Evolutionary conservation across 129 eudicot species (phyloP).

Genomic region (Deinandra increscens): DNA sequence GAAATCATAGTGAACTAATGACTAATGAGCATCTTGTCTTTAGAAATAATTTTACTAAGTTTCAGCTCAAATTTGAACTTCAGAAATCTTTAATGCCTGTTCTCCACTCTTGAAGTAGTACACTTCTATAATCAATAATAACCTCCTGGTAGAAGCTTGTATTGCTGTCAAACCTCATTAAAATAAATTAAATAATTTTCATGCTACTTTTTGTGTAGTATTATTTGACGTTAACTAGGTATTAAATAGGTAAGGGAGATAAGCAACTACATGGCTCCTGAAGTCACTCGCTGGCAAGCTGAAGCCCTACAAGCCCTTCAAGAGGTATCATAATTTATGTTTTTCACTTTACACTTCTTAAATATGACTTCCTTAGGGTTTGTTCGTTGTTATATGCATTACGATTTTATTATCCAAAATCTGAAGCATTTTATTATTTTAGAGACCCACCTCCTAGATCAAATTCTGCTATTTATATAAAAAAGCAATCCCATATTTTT

Average conservation of each 20-base stretch:
- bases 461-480: neutral
- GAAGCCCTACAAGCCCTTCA: constrained; percentile 69
- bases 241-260: constrained; percentile 58
- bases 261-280: constrained; percentile 35
- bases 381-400: neutral
- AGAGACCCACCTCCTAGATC: neutral
- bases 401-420: neutral
- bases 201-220: neutral
- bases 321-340: constrained; percentile 52
- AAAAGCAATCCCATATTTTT: constrained; percentile 10
- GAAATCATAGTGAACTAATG: neutral
- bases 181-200: neutral
- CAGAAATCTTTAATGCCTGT: neutral
- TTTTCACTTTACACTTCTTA: neutral
- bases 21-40: neutral
- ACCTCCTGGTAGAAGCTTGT: neutral
- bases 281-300: constrained; percentile 61
- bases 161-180: neutral
- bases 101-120: neutral
- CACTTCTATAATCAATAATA: neutral
- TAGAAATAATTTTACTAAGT: neutral
- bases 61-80: neutral
- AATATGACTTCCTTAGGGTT: neutral
- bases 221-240: neutral
- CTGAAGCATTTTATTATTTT: neutral